These are phyloP conservation scores for Sclerotinia sclerotiorum DNA, from an alignment of 2,329 filamentous ascomycete species.

Conservation along the genomic window DNA sequence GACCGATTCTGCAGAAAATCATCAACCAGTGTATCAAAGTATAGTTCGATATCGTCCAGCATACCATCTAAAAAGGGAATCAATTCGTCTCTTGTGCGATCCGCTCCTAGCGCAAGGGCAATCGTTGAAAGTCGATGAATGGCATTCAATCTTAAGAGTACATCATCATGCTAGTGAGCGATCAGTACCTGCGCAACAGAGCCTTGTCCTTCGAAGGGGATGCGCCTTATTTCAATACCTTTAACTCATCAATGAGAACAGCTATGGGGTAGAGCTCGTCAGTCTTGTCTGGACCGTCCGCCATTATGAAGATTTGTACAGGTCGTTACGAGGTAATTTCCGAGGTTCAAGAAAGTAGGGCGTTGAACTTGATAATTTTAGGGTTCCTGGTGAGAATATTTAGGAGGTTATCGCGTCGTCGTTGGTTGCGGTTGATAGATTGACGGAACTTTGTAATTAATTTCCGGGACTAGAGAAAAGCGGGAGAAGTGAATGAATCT, in stretches of 20 bases:
- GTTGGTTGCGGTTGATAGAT: conserved; percentile 27
- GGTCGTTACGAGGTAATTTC: conserved; percentile 35
- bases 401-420: conserved; percentile 38
- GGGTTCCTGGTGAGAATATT: conserved; percentile 22
- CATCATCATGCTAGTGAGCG: conserved; percentile 82
- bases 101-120: conserved; percentile 89
- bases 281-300: conserved; percentile 80
- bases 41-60: conserved; percentile 42
- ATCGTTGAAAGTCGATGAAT: conserved; percentile 98
- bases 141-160: conserved; percentile 94
- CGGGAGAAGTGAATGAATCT: not conserved
- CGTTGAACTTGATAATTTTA: conserved; percentile 40
- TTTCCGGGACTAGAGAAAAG: conserved; percentile 9
- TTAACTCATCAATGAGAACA: conserved; percentile 98
- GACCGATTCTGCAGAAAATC: conserved; percentile 73
- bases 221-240: conserved; percentile 59
- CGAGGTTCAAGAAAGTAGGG: conserved; percentile 38
- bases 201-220: conserved; percentile 1
- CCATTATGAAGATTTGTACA: conserved; percentile 64
- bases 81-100: conserved; percentile 96
- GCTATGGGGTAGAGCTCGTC: conserved; percentile 99
- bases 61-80: conserved; percentile 98
- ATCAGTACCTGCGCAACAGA: conserved; percentile 29
- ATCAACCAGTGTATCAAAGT: conserved; percentile 38
- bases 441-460: conserved; percentile 16